These are phyloP conservation scores for Penicillium manginii DNA, from an alignment of 495 filamentous ascomycete species.

Conservation along the genomic window DNA sequence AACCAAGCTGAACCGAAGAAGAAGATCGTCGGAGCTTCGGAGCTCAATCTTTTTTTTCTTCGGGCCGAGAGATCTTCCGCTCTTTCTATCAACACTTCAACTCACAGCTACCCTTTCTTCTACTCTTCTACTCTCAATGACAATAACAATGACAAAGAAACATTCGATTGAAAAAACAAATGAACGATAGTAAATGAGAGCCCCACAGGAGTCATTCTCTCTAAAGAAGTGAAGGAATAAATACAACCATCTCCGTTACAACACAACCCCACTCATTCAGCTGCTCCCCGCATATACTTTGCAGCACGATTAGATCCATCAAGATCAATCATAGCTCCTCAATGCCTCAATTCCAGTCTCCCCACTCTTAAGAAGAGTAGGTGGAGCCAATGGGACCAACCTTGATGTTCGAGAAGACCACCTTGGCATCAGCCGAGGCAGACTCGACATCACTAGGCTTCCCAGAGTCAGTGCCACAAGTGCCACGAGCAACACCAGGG, in stretches of 20 bases:
- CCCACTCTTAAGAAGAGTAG: slow-evolving; percentile 39
- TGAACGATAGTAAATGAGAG: slow-evolving; percentile 1
- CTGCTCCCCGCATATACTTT: not conserved
- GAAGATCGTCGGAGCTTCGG: not conserved
- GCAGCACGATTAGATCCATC: too few relatives aligned
- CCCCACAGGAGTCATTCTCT: not conserved
- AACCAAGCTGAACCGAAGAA: too few relatives aligned
- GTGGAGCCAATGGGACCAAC: slow-evolving; percentile 69
- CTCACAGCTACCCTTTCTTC: not conserved
- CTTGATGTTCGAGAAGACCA: slow-evolving; percentile 70
- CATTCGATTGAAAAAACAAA: slow-evolving; percentile 2
- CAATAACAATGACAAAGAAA: slow-evolving; percentile 7
- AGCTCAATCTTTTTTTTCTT: slow-evolving; percentile 24
- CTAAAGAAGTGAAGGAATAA: slow-evolving; percentile 9
- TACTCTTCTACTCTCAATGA: not conserved
- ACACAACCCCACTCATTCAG: not conserved
- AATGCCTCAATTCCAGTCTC: not conserved
- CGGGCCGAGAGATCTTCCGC: slow-evolving; percentile 24
- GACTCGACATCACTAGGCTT: slow-evolving; percentile 62
- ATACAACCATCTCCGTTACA: slow-evolving; percentile 3
- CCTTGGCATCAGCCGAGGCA: slow-evolving; percentile 56
- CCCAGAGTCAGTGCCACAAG: slow-evolving; percentile 68
- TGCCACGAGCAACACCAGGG: slow-evolving; percentile 72
- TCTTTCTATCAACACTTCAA: not conserved
- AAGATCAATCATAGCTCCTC: not conserved